phyloP scores from a whole-genome alignment of 2,329 filamentous ascomycete species.

The Verticillium zaregamsianum region DNA sequence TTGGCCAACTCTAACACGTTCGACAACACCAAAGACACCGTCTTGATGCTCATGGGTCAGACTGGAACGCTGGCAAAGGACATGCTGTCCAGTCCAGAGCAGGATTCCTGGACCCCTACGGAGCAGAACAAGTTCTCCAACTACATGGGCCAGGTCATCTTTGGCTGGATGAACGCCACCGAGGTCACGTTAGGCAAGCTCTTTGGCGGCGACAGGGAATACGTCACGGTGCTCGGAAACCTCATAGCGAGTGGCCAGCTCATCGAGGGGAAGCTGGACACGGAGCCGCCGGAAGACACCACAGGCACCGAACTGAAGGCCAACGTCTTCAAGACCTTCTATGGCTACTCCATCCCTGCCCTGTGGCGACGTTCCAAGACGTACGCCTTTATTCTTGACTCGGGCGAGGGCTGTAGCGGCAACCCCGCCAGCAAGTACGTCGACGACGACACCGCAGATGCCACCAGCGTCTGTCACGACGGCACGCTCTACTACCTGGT shows the following conservation, averaged over 20 bases:
- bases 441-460: conserved; percentile 13
- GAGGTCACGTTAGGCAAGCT: conserved; percentile 10
- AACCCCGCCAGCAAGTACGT: conserved; percentile 19
- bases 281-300: background rate
- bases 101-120: conserved; percentile 18
- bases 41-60: conserved; percentile 19
- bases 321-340: conserved; percentile 20
- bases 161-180: conserved; percentile 19
- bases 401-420: conserved; percentile 20
- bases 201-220: conserved; percentile 18
- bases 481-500: conserved; percentile 26
- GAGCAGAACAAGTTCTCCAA: conserved; percentile 19
- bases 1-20: conserved; percentile 10
- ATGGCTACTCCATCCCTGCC: conserved; percentile 24
- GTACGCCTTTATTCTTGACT: conserved; percentile 27
- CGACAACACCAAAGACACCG: conserved; percentile 21
- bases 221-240: conserved; percentile 16
- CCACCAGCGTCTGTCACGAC: conserved; percentile 21
- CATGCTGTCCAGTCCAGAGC: conserved; percentile 7
- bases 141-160: conserved; percentile 21
- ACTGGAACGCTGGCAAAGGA: conserved; percentile 22
- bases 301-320: conserved; percentile 3
- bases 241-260: conserved; percentile 24
- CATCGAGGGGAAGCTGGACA: conserved; percentile 11
- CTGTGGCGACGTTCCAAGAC: conserved; percentile 21